Conservation (phyloP, 2,329 filamentous ascomycete species). For the Neopestalotiopsis rosae region DNA sequence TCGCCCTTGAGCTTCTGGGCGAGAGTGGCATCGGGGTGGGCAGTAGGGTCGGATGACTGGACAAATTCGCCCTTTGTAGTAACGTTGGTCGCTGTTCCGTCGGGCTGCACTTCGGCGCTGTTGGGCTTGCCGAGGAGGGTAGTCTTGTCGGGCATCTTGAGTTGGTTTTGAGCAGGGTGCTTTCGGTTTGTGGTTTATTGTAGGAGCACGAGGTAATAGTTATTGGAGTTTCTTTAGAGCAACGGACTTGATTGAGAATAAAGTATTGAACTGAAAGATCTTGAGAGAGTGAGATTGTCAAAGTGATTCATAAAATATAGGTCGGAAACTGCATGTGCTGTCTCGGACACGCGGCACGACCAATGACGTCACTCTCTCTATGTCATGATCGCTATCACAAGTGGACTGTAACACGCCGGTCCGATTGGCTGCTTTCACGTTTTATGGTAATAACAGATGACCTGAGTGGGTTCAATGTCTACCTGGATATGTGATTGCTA, state of each 20-base stretch:
- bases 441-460: no score
- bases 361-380: neutral
- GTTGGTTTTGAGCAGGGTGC: neutral
- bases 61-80: slow-evolving; percentile 24
- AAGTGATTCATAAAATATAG: neutral
- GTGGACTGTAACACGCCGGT: neutral
- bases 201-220: neutral
- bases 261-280: neutral
- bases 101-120: slow-evolving; percentile 16
- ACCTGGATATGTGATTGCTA: no score
- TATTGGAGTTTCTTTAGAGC: neutral
- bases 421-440: no score
- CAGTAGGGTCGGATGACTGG: slow-evolving; percentile 26
- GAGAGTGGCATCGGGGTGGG: slow-evolving; percentile 24
- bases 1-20: slow-evolving; percentile 33
- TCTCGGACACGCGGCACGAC: neutral
- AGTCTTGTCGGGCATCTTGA: slow-evolving; percentile 12
- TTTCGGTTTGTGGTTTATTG: neutral
- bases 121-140: slow-evolving; percentile 14
- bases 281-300: neutral
- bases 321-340: neutral
- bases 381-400: neutral
- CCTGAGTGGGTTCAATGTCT: no score
- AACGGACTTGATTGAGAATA: neutral
- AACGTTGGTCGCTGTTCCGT: slow-evolving; percentile 22